phyloP scores from a whole-genome alignment of 1,139 yeast species.

The Saccharomyces hybrid region DNA sequence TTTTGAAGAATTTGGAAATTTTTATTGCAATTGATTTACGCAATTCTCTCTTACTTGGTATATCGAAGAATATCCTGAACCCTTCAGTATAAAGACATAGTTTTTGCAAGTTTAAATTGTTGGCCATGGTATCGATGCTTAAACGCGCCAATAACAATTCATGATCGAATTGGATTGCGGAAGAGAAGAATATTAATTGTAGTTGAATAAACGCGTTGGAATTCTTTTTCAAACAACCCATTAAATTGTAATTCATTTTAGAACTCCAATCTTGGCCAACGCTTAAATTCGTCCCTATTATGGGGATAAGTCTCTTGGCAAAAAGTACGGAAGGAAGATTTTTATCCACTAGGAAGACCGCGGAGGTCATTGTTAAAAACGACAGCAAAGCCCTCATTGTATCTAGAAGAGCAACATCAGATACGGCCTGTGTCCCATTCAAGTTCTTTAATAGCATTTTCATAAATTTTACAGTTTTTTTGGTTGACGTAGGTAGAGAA shows the following conservation, averaged over 20 bases:
- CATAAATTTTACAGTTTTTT: constrained; percentile 22
- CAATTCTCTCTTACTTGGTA: constrained; percentile 17
- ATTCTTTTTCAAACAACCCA: constrained; percentile 15
- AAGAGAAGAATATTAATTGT: constrained; percentile 24
- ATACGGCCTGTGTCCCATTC: constrained; percentile 20
- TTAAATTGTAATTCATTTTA: constrained; percentile 12
- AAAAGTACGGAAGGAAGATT: constrained; percentile 20
- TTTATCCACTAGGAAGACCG: constrained; percentile 19
- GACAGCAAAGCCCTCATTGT: constrained; percentile 22
- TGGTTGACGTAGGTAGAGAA: constrained; percentile 13
- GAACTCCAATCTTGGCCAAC: constrained; percentile 19
- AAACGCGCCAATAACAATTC: constrained; percentile 16
- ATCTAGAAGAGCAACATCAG: constrained; percentile 25
- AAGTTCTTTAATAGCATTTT: constrained; percentile 24
- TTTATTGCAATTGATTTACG: constrained; percentile 15
- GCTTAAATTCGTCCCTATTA: constrained; percentile 18
- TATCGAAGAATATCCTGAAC: constrained; percentile 22
- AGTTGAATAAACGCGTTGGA: constrained; percentile 15
- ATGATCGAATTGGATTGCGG: constrained; percentile 23
- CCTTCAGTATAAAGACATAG: constrained; percentile 26
- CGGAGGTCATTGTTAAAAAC: constrained; percentile 22
- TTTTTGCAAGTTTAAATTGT: constrained; percentile 14
- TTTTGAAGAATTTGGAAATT: constrained; percentile 21
- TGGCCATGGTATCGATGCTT: constrained; percentile 11
- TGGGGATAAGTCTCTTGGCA: constrained; percentile 22